Conservation (phyloP, 2,329 filamentous ascomycete genomes). For the Epichloe uncinata region DNA sequence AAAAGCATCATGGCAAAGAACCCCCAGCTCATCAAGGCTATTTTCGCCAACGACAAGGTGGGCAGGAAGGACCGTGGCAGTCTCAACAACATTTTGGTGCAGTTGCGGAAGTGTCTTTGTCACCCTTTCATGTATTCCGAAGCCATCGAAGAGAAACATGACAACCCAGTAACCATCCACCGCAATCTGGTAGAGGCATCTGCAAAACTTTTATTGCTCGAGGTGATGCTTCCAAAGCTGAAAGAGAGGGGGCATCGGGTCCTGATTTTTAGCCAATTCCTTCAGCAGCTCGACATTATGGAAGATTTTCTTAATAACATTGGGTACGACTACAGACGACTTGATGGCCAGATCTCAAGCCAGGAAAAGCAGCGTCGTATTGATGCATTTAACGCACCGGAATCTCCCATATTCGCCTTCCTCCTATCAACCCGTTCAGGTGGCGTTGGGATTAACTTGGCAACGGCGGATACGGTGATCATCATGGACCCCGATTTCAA, state of each 20-base stretch:
- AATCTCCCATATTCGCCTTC: slow-evolving; percentile 78
- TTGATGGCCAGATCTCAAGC: slow-evolving; percentile 73
- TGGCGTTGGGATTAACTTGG: slow-evolving; percentile 93
- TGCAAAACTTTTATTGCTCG: slow-evolving; percentile 72
- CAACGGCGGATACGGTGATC: slow-evolving; percentile 93
- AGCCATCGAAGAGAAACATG: slow-evolving; percentile 71
- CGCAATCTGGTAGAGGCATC: slow-evolving; percentile 84
- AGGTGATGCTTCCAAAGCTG: slow-evolving; percentile 77
- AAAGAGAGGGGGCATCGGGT: slow-evolving; percentile 78
- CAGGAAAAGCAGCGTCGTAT: slow-evolving; percentile 90
- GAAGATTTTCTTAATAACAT: slow-evolving; percentile 82
- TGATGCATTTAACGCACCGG: slow-evolving; percentile 79
- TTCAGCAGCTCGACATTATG: slow-evolving; percentile 74
- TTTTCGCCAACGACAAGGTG: slow-evolving; percentile 58
- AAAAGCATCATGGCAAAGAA: slow-evolving; percentile 89
- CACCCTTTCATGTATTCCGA: slow-evolving; percentile 92
- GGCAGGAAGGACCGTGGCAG: slow-evolving; percentile 62
- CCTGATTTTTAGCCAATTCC: slow-evolving; percentile 90
- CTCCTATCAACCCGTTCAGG: slow-evolving; percentile 90
- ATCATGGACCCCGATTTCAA: slow-evolving; percentile 97
- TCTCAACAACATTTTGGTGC: slow-evolving; percentile 89
- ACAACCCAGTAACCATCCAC: slow-evolving; percentile 48
- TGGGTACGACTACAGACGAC: slow-evolving; percentile 58
- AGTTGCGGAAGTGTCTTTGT: slow-evolving; percentile 85
- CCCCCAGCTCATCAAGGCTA: slow-evolving; percentile 72